Evolutionary conservation across 2,329 filamentous ascomycete genomes (phyloP), one percentile per base, ranked within the genome.

Genomic region (Rhexocercosporidium sp.): DNA sequence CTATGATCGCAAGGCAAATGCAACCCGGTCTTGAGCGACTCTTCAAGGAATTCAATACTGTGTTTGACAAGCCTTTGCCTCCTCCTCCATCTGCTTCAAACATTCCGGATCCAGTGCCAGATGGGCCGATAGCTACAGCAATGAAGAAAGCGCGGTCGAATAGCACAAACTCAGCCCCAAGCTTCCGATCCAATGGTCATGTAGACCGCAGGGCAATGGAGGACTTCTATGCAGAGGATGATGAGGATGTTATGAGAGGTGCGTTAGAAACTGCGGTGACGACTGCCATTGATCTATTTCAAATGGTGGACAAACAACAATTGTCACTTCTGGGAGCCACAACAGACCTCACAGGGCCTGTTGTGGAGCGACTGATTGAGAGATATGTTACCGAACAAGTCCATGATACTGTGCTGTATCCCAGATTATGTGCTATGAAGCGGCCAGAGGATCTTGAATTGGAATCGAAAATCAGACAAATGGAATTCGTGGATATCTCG

Each of bases 1-100:
- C 96, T 1, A 92, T 97, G 87, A 98, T 99, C 74, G 94, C 94
- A 27, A 88, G 93, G 67, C 96, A 99, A 79, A 97, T 99, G 94
- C 94, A 97, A 74, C 88, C 91, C 1, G 96, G 96, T 0, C 81
- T 99, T 39, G 95, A 99, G 75, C 90, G 90, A 75, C 82, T 98
- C 29, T 97, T 98, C 76, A 89, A 91, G 68, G 94, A 98, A 73
- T 98, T 99, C 77, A 90, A 89, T 6, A 88, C 88, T 53, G 92
- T 95, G 64, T 90, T 97, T 72, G 92, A 96, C 71, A 94, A 92
- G 75, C 93, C 93, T 6, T 79, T 97, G 6, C 93, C 93, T 2
- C 90, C 91, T 18, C 91, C 92, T 1, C 92, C 88, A 1, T 89
- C 88, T 1, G 85, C 88, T 20, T 76, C 78, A 7, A 80, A 85